Conservation (phyloP, 2,329 filamentous ascomycete genomes). For the Bipolaris cookei region DNA sequence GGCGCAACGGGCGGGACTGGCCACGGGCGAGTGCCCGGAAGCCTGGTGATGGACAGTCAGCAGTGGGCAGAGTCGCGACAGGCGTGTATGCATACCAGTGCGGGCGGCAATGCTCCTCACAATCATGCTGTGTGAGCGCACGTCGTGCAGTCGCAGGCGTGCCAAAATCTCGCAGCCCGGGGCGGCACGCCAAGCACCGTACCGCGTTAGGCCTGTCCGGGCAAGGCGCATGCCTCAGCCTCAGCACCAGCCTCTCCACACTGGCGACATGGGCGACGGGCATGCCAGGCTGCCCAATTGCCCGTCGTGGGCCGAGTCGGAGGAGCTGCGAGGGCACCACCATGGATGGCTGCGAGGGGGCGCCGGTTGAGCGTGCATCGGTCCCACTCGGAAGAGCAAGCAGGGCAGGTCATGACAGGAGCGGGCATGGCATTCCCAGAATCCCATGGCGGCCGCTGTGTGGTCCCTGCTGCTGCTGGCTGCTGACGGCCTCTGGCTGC, state of each 20-base stretch:
- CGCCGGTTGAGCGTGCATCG: constrained; percentile 11
- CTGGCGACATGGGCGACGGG: constrained; percentile 1
- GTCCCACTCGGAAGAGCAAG: constrained; percentile 13
- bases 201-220: not conserved
- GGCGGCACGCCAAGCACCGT: constrained; percentile 5
- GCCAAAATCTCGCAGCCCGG: constrained; percentile 11
- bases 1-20: constrained; percentile 26
- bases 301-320: constrained; percentile 4
- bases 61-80: not conserved
- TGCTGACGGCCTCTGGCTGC: not conserved
- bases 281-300: constrained; percentile 4
- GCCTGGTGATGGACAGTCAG: constrained; percentile 35
- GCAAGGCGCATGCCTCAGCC: not conserved
- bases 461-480: constrained; percentile 4
- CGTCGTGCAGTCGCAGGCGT: constrained; percentile 8
- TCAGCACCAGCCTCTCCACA: not conserved
- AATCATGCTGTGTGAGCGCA: constrained; percentile 47
- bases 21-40: constrained; percentile 44
- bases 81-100: constrained; percentile 39
- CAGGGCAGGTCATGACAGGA: not conserved
- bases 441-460: constrained; percentile 8
- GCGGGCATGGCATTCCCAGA: constrained; percentile 15
- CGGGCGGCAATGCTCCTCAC: constrained; percentile 51
- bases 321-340: constrained; percentile 3
- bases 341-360: not conserved